Base-by-base conservation (phyloP, 257 asterid species). In the Solanum pennellii region DNA sequence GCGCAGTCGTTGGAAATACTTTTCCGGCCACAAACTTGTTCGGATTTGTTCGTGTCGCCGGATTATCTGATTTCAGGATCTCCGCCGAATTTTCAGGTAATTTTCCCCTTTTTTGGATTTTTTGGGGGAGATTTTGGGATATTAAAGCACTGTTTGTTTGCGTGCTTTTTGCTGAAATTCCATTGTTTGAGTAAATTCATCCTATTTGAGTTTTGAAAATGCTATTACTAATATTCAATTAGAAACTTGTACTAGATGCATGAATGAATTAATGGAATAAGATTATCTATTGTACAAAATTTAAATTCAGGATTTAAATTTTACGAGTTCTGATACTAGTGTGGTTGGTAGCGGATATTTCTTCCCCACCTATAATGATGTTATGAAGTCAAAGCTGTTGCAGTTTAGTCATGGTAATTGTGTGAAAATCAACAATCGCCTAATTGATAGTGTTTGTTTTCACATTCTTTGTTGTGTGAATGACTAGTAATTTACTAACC, bases 1-100 rank as follows among this genome's bases (percentile, higher is more conserved):
- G 71, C 35, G 4, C 87, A 82, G 82, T 89, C 27, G 76, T 88
- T 88, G 35, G 94, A 88, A 69, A 91, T 92, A 49, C 90, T 90
- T 73, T 90, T 56, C 88, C 93, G 93, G 84, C 94, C 92, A 29
- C 88, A 49, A 65, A 94, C 95, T 31, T 92, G 93, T 72, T 41
- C 89, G 18, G 93, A 94, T 39, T 44, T 93, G 45, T 93, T 92
- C 71, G 69, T 71, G 21, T 85, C 94, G 12, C 76, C 92, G 49
- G 94, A 92, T 23, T 84, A 84, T 84, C 47, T 68, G 60, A 21
- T 27, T 86, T 80, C 89, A 56, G 85, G 80, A 83, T 87, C 93
- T 21, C 94, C 94, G 25, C 86, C 66, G 11, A 79, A 20, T 83
- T 87, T 82, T 76, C 87, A 77, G 29, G 90, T 83, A 39, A 86